phyloP scores from a whole-genome alignment of 306 rosid species.

The Prunus mongolica region DNA sequence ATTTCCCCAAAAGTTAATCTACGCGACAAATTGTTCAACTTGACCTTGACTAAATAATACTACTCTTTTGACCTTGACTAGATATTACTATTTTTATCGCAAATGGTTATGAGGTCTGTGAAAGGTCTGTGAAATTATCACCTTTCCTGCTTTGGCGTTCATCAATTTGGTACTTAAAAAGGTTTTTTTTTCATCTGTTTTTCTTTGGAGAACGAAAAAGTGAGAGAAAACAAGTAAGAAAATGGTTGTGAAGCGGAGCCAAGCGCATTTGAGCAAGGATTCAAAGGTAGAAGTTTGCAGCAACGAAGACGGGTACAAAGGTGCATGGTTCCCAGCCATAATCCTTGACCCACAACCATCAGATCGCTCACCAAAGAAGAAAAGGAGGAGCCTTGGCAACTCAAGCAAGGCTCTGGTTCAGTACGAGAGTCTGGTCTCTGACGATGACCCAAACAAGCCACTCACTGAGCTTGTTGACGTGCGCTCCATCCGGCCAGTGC shows the following conservation, averaged over 20 bases:
- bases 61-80: too few relatives aligned
- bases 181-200: too few relatives aligned
- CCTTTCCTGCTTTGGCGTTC: too few relatives aligned
- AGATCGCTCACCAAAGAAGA: not conserved
- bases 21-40: too few relatives aligned
- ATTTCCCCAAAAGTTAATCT: too few relatives aligned
- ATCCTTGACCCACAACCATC: not conserved
- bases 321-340: not conserved
- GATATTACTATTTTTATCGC: too few relatives aligned
- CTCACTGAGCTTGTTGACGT: not conserved
- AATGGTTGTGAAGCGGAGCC: not conserved
- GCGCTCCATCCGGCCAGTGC: conserved; percentile 1
- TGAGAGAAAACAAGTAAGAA: not conserved
- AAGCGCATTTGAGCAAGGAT: not conserved
- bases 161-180: too few relatives aligned
- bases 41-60: too few relatives aligned
- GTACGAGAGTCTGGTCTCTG: conserved; percentile 1
- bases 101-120: too few relatives aligned
- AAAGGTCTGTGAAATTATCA: too few relatives aligned
- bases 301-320: conserved; percentile 1
- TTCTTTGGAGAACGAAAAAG: not conserved
- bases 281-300: not conserved
- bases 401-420: not conserved
- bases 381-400: not conserved
- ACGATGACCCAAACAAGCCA: not conserved